Evolutionary conservation across 345 rosid species (phyloP), one percentile per base, ranked within the genome.

Genomic region (Eutrema yunnanense): DNA sequence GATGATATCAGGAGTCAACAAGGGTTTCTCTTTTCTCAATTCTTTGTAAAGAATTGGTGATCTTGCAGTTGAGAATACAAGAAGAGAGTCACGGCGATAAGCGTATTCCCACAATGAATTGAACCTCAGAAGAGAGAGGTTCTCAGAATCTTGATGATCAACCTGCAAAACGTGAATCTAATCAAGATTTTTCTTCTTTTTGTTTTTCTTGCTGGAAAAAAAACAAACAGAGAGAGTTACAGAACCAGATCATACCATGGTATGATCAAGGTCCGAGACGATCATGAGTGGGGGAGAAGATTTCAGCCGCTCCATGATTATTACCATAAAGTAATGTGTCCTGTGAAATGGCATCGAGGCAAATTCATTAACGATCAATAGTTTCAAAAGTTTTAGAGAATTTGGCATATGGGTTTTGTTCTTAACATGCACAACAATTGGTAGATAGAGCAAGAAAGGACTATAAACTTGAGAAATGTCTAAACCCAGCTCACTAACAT

Each of bases 261-360:
- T 92, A 34, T 92, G 90, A 81, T 96, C 99, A 82, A 96, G 97
- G 82, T 96, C 99, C 7, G 98, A 90, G 72, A 96, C 96, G 34
- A 92, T 83, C 99, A 96, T 90, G 46, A 96, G 84, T 56, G 86
- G 90, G 9, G 99, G 88, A 27, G 88, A 60, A 73, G 79, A 64
- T 30, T 59, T 79, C 32, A 92, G 82, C 67, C 89, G 86, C 74
- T 92, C 90, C 99, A 96, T 96, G 49, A 72, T 32, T 67, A 16
- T 32, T 67, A 26, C 67, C 67, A 74, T 59, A 47, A 8, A n/a
- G 0, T 2, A 5, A 58, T 32, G 33, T 42, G 33, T 58, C 46
- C 72, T 74, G 67, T 64, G 9, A 43, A 22, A 22, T 9, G 40
- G 4, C 12, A 43, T 3, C 62, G 63, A 42, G 44, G 30, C 36